Evolutionary conservation across 805 yeast species (phyloP), one percentile per base, ranked within the genome.

Genomic region (Saccharomycopsis javanensis): DNA sequence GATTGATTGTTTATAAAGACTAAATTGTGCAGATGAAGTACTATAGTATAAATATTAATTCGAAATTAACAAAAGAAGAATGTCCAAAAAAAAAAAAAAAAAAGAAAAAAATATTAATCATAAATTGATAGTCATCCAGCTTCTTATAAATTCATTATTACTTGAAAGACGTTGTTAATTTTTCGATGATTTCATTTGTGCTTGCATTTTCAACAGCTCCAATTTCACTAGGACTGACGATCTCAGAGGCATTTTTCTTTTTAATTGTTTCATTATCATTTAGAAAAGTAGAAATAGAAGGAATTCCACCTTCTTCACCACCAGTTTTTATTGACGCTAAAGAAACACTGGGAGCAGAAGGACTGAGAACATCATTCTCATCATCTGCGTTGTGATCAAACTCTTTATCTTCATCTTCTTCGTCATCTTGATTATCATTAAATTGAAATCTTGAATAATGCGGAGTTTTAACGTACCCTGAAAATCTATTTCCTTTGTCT

Each of bases 401-500:
- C 27, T 48, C 51, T 16, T 48, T 48, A 48, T 48, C 51, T 16
- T 48, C 35, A 48, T 30, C 51, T 5, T 48, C 35, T 13, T 48
- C 51, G 15, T 48, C 35, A 3, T 48, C 51, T 5, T 28, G 23
- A 15, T 27, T 18, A 48, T 48, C 35, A 48, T 48, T 48, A n/a
- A 48, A 30, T 23, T 50, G 37, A 27, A 50, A 31, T 15, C 35
- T 50, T 28, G 48, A 42, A n/a, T 42, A 42, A n/a, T 42, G 48
- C 18, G 48, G 48, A 3, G 48, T 42, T 25, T 42, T 42, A 3
- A 42, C 48, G 15, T 42, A 42, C 10, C 48, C 48, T 4, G 28
- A 20, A n/a, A 42, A 42, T 25, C 23, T 42, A 20, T 28, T 42
- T 11, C 27, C 15, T 11, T 23, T 23, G 13, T 42, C 11, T 7